phyloP scores from a whole-genome alignment of 306 rosid genomes.

The Aeschynomene evenia region DNA sequence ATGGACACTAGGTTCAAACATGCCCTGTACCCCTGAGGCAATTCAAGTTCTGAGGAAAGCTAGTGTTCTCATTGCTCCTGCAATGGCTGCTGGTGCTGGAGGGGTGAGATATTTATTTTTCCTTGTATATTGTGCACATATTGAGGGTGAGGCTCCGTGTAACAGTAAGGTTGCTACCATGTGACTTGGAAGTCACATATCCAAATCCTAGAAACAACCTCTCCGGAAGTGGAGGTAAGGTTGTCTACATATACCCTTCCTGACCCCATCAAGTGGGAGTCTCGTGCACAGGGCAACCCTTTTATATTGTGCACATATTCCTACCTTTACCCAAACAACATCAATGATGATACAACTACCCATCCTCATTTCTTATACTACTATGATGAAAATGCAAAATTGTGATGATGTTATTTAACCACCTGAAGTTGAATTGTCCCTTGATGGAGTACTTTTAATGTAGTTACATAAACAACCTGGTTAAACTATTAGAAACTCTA shows the following conservation, averaged over 20 bases:
- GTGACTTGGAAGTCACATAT: too few relatives aligned
- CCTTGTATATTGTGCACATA: slow-evolving; percentile 3
- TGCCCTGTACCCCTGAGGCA: slow-evolving; percentile 94
- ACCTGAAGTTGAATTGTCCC: background rate
- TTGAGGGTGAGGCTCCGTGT: too few relatives aligned
- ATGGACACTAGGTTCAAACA: slow-evolving; percentile 74
- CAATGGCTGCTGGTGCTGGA: slow-evolving; percentile 99
- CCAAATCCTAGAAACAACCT: too few relatives aligned
- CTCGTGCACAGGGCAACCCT: too few relatives aligned
- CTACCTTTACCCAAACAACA: slow-evolving; percentile 1
- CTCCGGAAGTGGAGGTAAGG: too few relatives aligned
- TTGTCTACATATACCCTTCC: too few relatives aligned
- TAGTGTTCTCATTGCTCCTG: slow-evolving; percentile 89
- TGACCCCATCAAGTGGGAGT: too few relatives aligned
- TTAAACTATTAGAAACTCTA: slow-evolving; percentile 2
- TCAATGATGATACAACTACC: background rate
- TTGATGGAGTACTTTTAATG: background rate
- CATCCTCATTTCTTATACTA: background rate
- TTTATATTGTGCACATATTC: slow-evolving; percentile 3
- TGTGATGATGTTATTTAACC: background rate
- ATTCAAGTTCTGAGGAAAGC: slow-evolving; percentile 88
- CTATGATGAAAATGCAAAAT: slow-evolving; percentile 5
- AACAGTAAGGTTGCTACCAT: too few relatives aligned
- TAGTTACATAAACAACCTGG: background rate
- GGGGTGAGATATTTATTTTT: slow-evolving; percentile 65